phyloP scores from a whole-genome alignment of 768 basidiomycete genomes.

The Boletales sp. region DNA sequence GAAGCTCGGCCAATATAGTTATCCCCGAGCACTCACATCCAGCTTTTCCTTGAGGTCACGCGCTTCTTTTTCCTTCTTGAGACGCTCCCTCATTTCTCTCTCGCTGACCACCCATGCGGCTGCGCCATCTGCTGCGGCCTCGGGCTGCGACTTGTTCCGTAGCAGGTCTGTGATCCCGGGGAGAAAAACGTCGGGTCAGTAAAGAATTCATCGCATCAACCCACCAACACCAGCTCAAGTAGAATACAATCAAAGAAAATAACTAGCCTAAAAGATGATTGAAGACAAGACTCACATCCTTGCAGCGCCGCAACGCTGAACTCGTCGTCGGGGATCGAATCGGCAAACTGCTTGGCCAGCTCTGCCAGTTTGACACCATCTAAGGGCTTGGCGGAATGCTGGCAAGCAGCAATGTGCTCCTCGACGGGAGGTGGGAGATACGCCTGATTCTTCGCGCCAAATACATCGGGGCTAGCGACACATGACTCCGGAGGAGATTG shows the following conservation, averaged over 20 bases:
- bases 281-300: slow-evolving; percentile 63
- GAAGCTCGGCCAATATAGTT: slow-evolving; percentile 16
- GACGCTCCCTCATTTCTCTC: slow-evolving; percentile 68
- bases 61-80: slow-evolving; percentile 71
- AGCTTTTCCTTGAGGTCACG: slow-evolving; percentile 64
- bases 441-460: slow-evolving; percentile 55
- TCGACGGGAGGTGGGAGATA: slow-evolving; percentile 65
- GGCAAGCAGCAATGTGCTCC: slow-evolving; percentile 52
- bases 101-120: slow-evolving; percentile 72
- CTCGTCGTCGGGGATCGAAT: slow-evolving; percentile 78
- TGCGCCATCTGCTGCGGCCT: slow-evolving; percentile 65
- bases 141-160: slow-evolving; percentile 81
- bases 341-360: slow-evolving; percentile 79
- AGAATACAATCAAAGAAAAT: slow-evolving; percentile 8
- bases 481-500: slow-evolving; percentile 19
- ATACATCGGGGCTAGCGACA: slow-evolving; percentile 22
- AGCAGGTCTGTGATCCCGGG: slow-evolving; percentile 54
- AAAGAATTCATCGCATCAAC: slow-evolving; percentile 19
- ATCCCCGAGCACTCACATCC: slow-evolving; percentile 46
- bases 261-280: slow-evolving; percentile 7
- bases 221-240: slow-evolving; percentile 20
- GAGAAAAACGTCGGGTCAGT: slow-evolving; percentile 20
- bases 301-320: slow-evolving; percentile 89
- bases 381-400: slow-evolving; percentile 64
- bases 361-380: slow-evolving; percentile 57